Base-by-base conservation (phyloP, 108 stramenopile species). In the Nitzschia palea region DNA sequence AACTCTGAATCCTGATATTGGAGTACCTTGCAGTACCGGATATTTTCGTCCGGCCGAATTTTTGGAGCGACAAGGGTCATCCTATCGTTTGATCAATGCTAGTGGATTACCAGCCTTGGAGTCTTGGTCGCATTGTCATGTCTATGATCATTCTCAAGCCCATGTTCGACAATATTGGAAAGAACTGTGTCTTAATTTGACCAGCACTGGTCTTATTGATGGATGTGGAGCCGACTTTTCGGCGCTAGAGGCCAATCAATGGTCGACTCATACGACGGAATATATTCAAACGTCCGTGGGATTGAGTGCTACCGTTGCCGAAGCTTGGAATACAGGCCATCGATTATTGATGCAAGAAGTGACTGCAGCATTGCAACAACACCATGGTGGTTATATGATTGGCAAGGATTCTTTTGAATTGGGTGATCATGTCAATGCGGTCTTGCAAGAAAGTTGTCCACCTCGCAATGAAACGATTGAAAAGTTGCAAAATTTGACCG, bases 391-490 rank as follows among this genome's bases (percentile, higher is more conserved):
- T 5, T 55, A 32, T 55, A 15, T 55, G 30, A 55, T 55, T 55
- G 54, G 54, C 5, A 55, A 55, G n/a, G 54, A 55, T 55, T 55
- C 54, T 3, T 30, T 30, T 55, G 54, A 55, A 30, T 30, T 55
- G 12, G 54, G 54, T 3, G 54, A 55, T 55, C 54, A 55, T 33
- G 54, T 55, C 54, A 55, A 55, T 55, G 54, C 54, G 6, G 54
- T 29, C 6, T 55, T 55, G 31, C 54, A 55, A 55, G 54, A 55
- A 33, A 5, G 54, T 17, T 55, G 54, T 20, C 54, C 54, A 5
- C 30, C 54, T 6, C 12, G 4, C 91, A 28, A 84, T 75, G 25
- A 94, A 70, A 10, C 95, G 78, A 79, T 94, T 88, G 56, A 80
- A 67, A 68, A 94, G 95, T 76, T 96, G 54, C 54, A 33, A 30